A percentile compares a stretch with the other conserved stretches of the same genome.
phyloP scores from a whole-genome alignment of 306 rosid genomes.

The Senna siamea region DNA sequence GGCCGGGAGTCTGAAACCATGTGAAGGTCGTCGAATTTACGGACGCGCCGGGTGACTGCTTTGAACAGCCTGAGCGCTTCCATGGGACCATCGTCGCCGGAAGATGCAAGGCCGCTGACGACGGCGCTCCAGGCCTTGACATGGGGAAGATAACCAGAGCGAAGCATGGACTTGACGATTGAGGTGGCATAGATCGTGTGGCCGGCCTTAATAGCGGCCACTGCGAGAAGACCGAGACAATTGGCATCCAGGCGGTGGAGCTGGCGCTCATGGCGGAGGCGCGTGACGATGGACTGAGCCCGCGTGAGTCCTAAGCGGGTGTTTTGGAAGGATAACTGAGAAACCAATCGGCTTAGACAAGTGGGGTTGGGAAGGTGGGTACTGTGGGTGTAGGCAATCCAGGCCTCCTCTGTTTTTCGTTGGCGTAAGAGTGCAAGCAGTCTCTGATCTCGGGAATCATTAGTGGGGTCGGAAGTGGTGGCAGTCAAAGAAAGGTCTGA shows the following conservation, averaged over 20 bases:
- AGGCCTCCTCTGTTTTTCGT: constrained; percentile 84
- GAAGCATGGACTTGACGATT: constrained; percentile 92
- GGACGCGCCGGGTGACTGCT: constrained; percentile 62
- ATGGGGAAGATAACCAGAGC: constrained; percentile 93
- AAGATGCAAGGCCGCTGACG: constrained; percentile 70
- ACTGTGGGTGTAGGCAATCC: constrained; percentile 62
- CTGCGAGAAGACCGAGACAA: constrained; percentile 88
- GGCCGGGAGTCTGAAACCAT: constrained; percentile 70
- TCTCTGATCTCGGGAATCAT: constrained; percentile 55
- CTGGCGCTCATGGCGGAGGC: constrained; percentile 90
- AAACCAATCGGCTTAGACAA: constrained; percentile 84
- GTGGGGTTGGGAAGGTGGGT: constrained; percentile 73
- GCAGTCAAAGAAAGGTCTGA: constrained; percentile 39
- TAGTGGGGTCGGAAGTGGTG: constrained; percentile 6
- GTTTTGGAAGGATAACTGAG: constrained; percentile 72
- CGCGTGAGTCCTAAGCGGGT: constrained; percentile 65
- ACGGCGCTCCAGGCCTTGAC: constrained; percentile 97
- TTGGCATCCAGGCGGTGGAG: constrained; percentile 93
- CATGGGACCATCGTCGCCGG: constrained; percentile 63
- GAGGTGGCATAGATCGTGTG: constrained; percentile 83
- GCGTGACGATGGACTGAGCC: constrained; percentile 87
- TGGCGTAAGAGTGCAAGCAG: constrained; percentile 74
- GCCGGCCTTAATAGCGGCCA: constrained; percentile 71
- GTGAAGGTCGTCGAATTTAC: constrained; percentile 46
- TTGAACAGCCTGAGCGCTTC: constrained; percentile 71